Percentiles rank a stretch among this genome's conserved stretches.
Evolutionary conservation across 208 protist genomes (phyloP).

Genomic region (Acanthamoeba lugdunensis): DNA sequence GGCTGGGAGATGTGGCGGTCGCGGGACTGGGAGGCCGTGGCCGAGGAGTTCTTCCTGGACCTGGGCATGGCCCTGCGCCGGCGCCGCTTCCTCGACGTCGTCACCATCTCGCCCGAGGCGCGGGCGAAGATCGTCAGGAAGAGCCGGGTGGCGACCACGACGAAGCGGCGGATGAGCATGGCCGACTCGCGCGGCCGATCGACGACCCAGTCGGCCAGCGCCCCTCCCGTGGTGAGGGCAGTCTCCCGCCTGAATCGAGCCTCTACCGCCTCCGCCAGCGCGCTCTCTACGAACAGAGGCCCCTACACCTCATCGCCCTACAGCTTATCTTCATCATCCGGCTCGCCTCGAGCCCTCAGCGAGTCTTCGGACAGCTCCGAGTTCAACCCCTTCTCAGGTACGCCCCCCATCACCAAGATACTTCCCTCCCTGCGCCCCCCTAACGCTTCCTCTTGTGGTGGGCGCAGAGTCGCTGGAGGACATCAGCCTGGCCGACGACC

Average conservation of each 20-base stretch:
- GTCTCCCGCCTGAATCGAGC: not conserved
- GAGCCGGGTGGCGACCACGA: not conserved
- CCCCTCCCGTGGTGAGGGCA: too few relatives aligned
- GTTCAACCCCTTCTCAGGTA: not conserved
- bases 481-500: not conserved
- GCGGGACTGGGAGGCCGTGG: not conserved
- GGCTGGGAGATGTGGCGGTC: not conserved
- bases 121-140: not conserved
- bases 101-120: not conserved
- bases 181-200: not conserved
- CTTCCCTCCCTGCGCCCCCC: not conserved
- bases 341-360: not conserved
- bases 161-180: not conserved
- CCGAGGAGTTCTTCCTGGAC: conserved; percentile 6
- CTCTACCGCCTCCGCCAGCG: not conserved
- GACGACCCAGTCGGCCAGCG: too few relatives aligned
- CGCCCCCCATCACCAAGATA: not conserved
- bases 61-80: not conserved
- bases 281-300: not conserved
- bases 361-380: not conserved
- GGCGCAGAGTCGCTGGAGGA: conserved; percentile 13
- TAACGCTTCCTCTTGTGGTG: not conserved
- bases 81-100: not conserved
- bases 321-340: not conserved
- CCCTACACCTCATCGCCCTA: not conserved